Base-by-base conservation (phyloP, 2,329 filamentous ascomycete genomes). In the Immersiporthe knoxdaviesiana region DNA sequence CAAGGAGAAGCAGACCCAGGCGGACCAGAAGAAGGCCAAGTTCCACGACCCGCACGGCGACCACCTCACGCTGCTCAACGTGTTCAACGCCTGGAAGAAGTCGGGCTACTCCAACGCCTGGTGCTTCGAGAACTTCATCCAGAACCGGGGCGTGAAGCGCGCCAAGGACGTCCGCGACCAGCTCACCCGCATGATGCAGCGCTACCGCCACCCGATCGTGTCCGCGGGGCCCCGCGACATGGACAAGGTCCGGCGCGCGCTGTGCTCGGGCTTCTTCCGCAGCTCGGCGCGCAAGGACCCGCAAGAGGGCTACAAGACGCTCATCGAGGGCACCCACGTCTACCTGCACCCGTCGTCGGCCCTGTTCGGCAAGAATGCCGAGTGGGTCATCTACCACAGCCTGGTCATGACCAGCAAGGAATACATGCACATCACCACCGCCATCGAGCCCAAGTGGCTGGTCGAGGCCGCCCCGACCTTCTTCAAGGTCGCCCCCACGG, bases 41-140 rank as follows among this genome's bases (percentile, higher is more conserved):
- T 99, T 99, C 81, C 93, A 97, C 81, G 96, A 99, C 76, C 92
- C 95, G 0, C 90, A 93, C 68, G 96, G 96, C 65, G 96, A 99
- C 77, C 96, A 99, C 76, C 85, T 99, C 16, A 99, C 96, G 0
- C 85, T 98, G 0, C 88, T 99, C 58, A 99, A 99, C 75, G 94
- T 99, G 0, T 99, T 97, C 83, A 97, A 97, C 76, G 90, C 88
- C n/a, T 99, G 96, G 96, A 97, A 97, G 79, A 86, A 90, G 59
- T 91, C 89, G 72, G 90, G 91, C 8, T 97, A 88, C 81, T 92
- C 90, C 63, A 92, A 90, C 68, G 90, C 94, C 0, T 99, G 96
- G 96, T 98, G 96, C 78, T 95, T 93, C 74, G 97, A 99, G 77
- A 97, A 99, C 80, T 99, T 97, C 78, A 96, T 99, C 78, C 94